A percentile compares a stretch with the other conserved stretches of the same genome.
phyloP scores from a whole-genome alignment of 2,329 filamentous ascomycete genomes.

The Pseudopyricularia cyperi region DNA sequence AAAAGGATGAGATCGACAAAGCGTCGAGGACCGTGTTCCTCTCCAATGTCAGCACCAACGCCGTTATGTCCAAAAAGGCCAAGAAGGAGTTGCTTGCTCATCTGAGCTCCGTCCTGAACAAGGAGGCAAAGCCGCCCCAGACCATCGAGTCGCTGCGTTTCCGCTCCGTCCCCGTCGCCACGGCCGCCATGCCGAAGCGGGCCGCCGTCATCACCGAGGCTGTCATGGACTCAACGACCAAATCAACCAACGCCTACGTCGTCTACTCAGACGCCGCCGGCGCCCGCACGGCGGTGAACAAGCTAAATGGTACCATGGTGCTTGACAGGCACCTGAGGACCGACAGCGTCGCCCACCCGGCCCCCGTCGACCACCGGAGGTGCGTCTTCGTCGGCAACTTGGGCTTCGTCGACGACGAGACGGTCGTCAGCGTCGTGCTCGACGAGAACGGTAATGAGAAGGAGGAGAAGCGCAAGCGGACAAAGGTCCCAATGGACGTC shows the following conservation, averaged over 20 bases:
- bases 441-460: constrained; percentile 56
- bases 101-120: constrained; percentile 59
- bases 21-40: constrained; percentile 84
- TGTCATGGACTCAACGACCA: constrained; percentile 81
- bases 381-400: constrained; percentile 96
- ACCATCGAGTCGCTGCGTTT: constrained; percentile 88
- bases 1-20: constrained; percentile 61
- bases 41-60: constrained; percentile 74
- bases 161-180: constrained; percentile 79
- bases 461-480: constrained; percentile 46
- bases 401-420: constrained; percentile 90
- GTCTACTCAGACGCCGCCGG: constrained; percentile 69
- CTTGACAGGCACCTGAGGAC: constrained; percentile 82
- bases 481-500: constrained; percentile 65
- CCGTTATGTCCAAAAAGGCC: constrained; percentile 68
- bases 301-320: constrained; percentile 72
- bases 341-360: constrained; percentile 81
- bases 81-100: constrained; percentile 69
- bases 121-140: constrained; percentile 39
- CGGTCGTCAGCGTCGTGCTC: constrained; percentile 49
- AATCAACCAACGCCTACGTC: constrained; percentile 86
- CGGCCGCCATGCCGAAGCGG: constrained; percentile 69
- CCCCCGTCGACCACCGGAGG: constrained; percentile 68
- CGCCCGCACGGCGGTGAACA: constrained; percentile 61
- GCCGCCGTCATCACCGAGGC: constrained; percentile 89